Evolutionary conservation across 176 grass and related monocot species (phyloP), one percentile per base, ranked within the genome.

Genomic region (Ananas comosus): DNA sequence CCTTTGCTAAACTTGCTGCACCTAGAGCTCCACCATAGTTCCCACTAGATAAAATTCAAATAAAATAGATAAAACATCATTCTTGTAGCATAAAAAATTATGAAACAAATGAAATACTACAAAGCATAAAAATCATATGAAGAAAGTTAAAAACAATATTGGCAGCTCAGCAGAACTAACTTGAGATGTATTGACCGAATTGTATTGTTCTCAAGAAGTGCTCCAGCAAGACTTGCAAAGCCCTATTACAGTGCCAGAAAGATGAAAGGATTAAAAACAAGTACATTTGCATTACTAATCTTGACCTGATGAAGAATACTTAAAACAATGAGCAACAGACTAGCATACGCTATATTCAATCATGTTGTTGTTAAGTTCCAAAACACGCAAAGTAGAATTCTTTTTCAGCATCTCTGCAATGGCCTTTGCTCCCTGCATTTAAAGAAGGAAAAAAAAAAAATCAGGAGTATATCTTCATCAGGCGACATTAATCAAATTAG

Each of bases 11-110:
- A 82, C 82, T 93, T 78, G 74, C 86, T 79, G 87, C 94, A 78
- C 94, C 94, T 21, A 99, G 82, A 51, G 94, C 75, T 72, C 94
- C 94, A 13, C 94, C 94, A 86, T 99, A 99, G 67, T 99, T 93
- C 53, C 94, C 94, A 91, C 94, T 99, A 77, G 3, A 76, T 82
- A 74, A 81, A 19, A 81, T 66, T 50, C 7, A 27, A 70, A 82
- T 42, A 63, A 64, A 73, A 24, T 51, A 5, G 47, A 81, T 19
- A 13, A 66, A 49, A 65, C 65, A 56, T 86, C 82, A 86, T 52
- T 64, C 25, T 76, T 13, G 48, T 48, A 17, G 18, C 53, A 81
- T 22, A 58, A 67, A 51, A 24, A 79, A 11, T 10, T 12, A 76
- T 70, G 33, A 21, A 76, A 76, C 52, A 14, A 12, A 50, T 42